Evolutionary conservation across 2,329 filamentous ascomycete genomes (phyloP), one percentile per base, ranked within the genome.

Genomic region (Westerdykella sp.): DNA sequence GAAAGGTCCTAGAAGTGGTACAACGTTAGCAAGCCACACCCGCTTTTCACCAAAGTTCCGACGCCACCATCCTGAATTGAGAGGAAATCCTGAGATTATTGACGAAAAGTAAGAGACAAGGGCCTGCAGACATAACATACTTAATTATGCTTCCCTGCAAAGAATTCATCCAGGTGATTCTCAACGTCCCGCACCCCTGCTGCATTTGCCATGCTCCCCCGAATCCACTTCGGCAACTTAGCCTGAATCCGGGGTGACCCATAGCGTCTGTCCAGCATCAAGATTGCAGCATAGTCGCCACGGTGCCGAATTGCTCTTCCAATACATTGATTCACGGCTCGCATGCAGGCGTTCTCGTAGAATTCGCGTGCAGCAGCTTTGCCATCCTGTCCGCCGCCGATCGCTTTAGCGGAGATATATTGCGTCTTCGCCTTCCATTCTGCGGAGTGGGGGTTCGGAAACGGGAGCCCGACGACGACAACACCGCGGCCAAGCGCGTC

Each of bases 301-400:
- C 77, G 78, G 63, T 98, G 93, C 37, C 93, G 76, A 56, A 98
- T 96, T 1, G 89, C 93, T 45, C 93, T 76, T 1, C 93, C 93
- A 54, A 98, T 90, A 60, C 87, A 93, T 71, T 98, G 93, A 65
- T 98, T 98, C 4, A 98, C 93, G 4, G 90, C 88, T 32, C 93
- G 78, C 90, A 98, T 96, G 65, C 90, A 96, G 0, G 87, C 81
- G 62, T 97, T 97, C 64, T 96, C 89, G 61, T 94, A 95, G 60
- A 87, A 95, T 47, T 91, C 86, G 41, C 84, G 73, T 2, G 84
- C 82, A 4, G 82, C 71, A 23, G 51, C 57, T 42, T 65, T 54
- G 0, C 70, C 73, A 43, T 64, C 69, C 32, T 58, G 65, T 22
- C 62, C 62, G 47, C 51, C 59, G 13, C 45, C 47, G n/a, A 46